Evolutionary conservation across 2,329 filamentous ascomycete genomes (phyloP).

Genomic region (Penicillium brevicompactum): DNA sequence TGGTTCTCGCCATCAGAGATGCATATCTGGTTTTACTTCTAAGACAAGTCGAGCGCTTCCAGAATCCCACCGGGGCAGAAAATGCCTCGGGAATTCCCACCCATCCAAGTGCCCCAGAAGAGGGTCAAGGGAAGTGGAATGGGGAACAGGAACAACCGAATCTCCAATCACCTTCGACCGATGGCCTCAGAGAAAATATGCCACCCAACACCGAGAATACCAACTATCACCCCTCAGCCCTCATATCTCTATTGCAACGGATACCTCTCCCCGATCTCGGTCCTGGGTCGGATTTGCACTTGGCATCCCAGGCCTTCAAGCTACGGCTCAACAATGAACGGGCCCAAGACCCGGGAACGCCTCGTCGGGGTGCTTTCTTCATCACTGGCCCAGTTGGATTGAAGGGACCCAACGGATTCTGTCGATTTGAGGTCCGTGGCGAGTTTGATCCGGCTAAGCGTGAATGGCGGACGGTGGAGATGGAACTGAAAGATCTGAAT

Average conservation of each 20-base stretch:
- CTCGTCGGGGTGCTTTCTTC: constrained; percentile 37
- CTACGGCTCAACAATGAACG: constrained; percentile 29
- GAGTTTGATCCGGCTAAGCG: constrained; percentile 37
- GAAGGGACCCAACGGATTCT: constrained; percentile 36
- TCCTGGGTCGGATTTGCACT: constrained; percentile 37
- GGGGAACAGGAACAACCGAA: constrained; percentile 20
- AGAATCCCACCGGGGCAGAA: constrained; percentile 14
- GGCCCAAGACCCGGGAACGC: constrained; percentile 20
- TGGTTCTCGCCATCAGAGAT: constrained; percentile 37
- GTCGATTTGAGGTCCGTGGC: constrained; percentile 38
- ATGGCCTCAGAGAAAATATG: constrained; percentile 16
- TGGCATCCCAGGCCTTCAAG: constrained; percentile 37
- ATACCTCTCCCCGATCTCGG: constrained; percentile 37
- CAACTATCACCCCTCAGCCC: constrained; percentile 28
- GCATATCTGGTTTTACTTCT: constrained; percentile 33
- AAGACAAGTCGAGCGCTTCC: constrained; percentile 31
- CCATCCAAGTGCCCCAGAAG: constrained; percentile 14
- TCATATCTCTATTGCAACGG: constrained; percentile 36
- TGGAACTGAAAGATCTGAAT: constrained; percentile 35
- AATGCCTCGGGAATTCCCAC: constrained; percentile 16
- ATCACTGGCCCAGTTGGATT: constrained; percentile 38
- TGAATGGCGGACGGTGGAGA: constrained; percentile 33
- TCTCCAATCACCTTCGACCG: constrained; percentile 16
- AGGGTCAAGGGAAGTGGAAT: constrained; percentile 19
- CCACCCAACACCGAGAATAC: constrained; percentile 16